Evolutionary conservation across 441 rosid species (phyloP).

Genomic region (Breynia disticha): DNA sequence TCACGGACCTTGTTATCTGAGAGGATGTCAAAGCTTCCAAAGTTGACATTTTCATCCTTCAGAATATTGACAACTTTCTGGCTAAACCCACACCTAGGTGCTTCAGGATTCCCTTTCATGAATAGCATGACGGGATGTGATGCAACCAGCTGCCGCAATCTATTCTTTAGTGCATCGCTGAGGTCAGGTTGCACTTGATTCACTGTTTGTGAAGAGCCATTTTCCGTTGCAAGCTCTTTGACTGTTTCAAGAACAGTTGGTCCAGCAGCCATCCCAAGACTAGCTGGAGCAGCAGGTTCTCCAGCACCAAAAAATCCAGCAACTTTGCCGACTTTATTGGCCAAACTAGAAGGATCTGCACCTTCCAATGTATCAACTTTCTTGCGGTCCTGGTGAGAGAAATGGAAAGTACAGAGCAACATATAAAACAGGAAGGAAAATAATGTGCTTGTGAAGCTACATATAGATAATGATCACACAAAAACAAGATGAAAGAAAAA

Average conservation of each 20-base stretch:
- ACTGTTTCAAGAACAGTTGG: conserved; percentile 63
- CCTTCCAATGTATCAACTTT: conserved; percentile 74
- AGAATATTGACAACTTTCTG: conserved; percentile 57
- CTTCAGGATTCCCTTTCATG: conserved; percentile 86
- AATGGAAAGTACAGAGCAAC: neutral
- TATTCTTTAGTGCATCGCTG: conserved; percentile 31
- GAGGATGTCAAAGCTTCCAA: conserved; percentile 75
- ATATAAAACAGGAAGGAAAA: neutral
- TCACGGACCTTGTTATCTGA: conserved; percentile 67
- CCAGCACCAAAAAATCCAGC: conserved; percentile 50
- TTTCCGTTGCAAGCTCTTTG: conserved; percentile 54
- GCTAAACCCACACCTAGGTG: conserved; percentile 91
- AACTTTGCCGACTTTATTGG: conserved; percentile 76
- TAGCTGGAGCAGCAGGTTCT: conserved; percentile 92
- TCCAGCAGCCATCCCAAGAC: conserved; percentile 93
- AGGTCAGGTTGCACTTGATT: conserved; percentile 29
- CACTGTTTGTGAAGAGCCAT: conserved; percentile 27
- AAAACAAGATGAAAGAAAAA: no score
- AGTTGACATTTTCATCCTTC: conserved; percentile 67
- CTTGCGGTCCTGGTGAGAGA: conserved; percentile 57
- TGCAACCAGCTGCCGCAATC: conserved; percentile 49
- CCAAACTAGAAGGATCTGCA: conserved; percentile 88
- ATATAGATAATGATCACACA: no score
- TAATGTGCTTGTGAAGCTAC: no score
- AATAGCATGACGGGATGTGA: conserved; percentile 82